Evolutionary conservation across 179 eudicot genomes (phyloP), one percentile per base, ranked within the genome.

Genomic region (Silene noctiflora): DNA sequence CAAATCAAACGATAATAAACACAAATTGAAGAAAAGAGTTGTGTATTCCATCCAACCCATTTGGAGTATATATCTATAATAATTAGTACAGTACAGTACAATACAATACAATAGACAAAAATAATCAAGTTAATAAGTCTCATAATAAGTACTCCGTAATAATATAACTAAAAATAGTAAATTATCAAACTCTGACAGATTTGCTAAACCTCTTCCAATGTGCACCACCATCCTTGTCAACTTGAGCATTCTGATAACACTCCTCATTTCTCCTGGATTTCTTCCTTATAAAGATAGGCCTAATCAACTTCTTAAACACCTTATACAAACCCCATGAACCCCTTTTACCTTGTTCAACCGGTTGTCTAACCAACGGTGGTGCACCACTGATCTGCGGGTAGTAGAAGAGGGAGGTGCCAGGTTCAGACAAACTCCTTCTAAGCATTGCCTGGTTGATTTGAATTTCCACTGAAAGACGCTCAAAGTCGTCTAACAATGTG

Each of bases 401-500:
- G 62, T 55, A 31, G 44, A 22, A 55, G 12, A 71, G 14, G 44
- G 44, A 27, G 4, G 59, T 71, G 29, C 86, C 71, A 1, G 93
- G 84, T 75, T 87, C 91, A 0, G 94, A 91, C 55, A 88, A 70
- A 79, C 94, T 87, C 71, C 97, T 81, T 31, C 85, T 82, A 7
- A 91, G 83, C 53, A 90, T 89, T 75, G 94, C 94, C 35, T 83
- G 88, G 72, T 88, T 91, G 70, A 91, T 85, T 72, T 90, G 94
- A 42, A 90, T 81, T 80, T 91, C 94, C 19, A 91, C 87, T 0
- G 94, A 85, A 5, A 88, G 76, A 6, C 91, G 80, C 76, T 91
- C 94, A 53, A 81, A 91, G 9, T 78, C 82, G 48, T 91, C 97
- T 65, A 91, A 59, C 70, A 91, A 72, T 21, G 84, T 85, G 87